Base-by-base conservation (phyloP, 768 basidiomycete genomes). In the Suillus alpinus region DNA sequence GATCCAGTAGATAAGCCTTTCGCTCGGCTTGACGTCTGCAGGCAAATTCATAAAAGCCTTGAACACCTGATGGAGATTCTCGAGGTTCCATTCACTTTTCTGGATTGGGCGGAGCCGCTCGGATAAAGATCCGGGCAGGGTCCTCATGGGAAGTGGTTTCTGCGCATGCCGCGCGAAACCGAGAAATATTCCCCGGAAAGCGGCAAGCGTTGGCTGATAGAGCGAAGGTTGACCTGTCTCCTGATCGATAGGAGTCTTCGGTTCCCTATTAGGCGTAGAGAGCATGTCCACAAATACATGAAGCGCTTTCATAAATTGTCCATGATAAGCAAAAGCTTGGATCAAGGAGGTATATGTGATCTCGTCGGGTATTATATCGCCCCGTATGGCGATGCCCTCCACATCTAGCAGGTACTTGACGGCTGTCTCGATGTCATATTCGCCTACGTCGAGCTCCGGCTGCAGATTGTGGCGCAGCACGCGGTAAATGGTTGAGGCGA, bases 131-230 rank as follows among this genome's bases (percentile, higher is more conserved):
- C 20, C 41, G 34, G 68, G 72, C 13, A 67, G 59, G 37, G 66
- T 46, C 20, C 44, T 58, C 57, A 55, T 62, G 47, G 60, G 32
- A 4, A 49, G 59, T 46, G 72, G 67, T 32, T 73, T 63, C 41
- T 57, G 60, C 29, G 83, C 89, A 65, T 90, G 85, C 12, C 82
- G 83, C 7, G 79, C 76, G 69, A 92, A 94, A 1, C 90, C 92
- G 18, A 89, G 79, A 68, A 95, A 93, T 43, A 95, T 70, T 18
- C 83, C 83, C 23, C 90, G 84, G 70, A 88, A 94, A 36, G 85
- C 77, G 23, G 81, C 72, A 51, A 83, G 68, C 1, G 78, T 83
- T 3, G 83, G 83, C 29, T 68, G 71, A 59, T 79, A 82, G 8
- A 68, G 67, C 12, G 59, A 61, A 2, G 74, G 72, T 20, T 67